Base-by-base conservation (phyloP, 371 early-diverging fungal species). In the Mortierella polycephala region DNA sequence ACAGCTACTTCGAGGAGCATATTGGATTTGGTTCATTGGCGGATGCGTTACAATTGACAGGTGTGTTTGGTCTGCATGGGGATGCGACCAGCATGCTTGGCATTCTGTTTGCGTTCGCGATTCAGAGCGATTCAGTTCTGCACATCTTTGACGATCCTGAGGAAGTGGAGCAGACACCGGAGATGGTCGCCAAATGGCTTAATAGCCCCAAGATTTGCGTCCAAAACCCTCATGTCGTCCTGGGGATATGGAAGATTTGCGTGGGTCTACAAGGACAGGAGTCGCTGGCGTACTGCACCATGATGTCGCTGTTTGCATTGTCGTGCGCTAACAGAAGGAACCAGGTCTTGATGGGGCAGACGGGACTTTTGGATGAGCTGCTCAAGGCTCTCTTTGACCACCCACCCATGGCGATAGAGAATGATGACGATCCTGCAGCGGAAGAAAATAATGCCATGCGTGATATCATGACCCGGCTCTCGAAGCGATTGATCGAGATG, bases 11-110 rank as follows among this genome's bases (percentile, higher is more conserved):
- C 56, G 58, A 74, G 18, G 81, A 85, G 7, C 83, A 89, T 11
- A 86, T 90, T 16, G 89, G 90, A 0, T 89, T 87, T 44, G 77
- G 70, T 1, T 81, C 89, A 7, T 52, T 91, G 21, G 88, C 90
- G 53, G 89, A 93, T 65, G 88, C 90, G 4, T 73, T 93, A 16
- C 71, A 67, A 8, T 60, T 90, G 64, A 92, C 91, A 2, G 91
- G 88, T 6, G 87, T 86, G 8, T 70, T 91, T 45, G 80, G 75
- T 7, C 66, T 71, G 11, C 51, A 69, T 6, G 82, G 82, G 14
- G 72, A 81, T 47, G 76, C 87, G 0, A 67, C 79, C 11, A 75
- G 83, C 23, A 73, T 88, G 46, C 85, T 91, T 60, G 92, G 92
- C 12, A 83, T 89, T 10, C 70, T 92, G 8, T 86, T 93, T 64